phyloP scores from a whole-genome alignment of 2,329 filamentous ascomycete genomes.

The Sporothrix curviconia region DNA sequence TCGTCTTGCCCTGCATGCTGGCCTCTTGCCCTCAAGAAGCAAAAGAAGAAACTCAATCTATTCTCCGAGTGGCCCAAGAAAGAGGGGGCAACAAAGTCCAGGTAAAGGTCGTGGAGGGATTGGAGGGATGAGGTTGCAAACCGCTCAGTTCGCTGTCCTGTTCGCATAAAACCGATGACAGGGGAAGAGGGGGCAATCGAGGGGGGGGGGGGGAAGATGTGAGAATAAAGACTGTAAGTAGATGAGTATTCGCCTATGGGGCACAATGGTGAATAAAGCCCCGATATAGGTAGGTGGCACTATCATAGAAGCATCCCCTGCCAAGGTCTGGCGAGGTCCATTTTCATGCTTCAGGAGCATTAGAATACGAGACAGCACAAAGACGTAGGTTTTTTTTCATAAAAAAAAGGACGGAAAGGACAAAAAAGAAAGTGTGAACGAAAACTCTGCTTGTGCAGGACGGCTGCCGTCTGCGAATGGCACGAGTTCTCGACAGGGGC shows the following conservation, averaged over 20 bases:
- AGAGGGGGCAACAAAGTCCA: too few relatives aligned
- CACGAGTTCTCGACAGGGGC: too few relatives aligned
- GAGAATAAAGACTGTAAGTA: neutral
- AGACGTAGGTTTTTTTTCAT: neutral
- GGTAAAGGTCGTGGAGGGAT: neutral
- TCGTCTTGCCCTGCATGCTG: neutral
- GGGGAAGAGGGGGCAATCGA: too few relatives aligned
- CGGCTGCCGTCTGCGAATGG: too few relatives aligned
- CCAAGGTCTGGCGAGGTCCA: neutral
- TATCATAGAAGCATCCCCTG: too few relatives aligned
- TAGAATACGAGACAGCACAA: too few relatives aligned
- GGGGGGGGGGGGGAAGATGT: neutral
- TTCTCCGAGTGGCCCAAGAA: neutral
- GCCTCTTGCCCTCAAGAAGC: neutral
- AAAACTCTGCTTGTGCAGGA: neutral
- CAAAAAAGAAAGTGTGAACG: neutral
- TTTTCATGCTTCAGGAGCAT: too few relatives aligned
- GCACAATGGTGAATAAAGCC: conserved; percentile 1
- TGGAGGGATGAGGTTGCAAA: neutral
- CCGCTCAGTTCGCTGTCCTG: too few relatives aligned
- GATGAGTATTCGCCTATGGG: neutral
- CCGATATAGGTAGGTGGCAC: conserved; percentile 6
- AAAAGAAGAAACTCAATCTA: conserved; percentile 5
- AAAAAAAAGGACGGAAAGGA: neutral
- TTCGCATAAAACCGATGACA: too few relatives aligned